A percentile compares a stretch with the other conserved stretches of the same genome.
Conservation (phyloP, 768 basidiomycete species). For the Hygrophorus pudorinus region DNA sequence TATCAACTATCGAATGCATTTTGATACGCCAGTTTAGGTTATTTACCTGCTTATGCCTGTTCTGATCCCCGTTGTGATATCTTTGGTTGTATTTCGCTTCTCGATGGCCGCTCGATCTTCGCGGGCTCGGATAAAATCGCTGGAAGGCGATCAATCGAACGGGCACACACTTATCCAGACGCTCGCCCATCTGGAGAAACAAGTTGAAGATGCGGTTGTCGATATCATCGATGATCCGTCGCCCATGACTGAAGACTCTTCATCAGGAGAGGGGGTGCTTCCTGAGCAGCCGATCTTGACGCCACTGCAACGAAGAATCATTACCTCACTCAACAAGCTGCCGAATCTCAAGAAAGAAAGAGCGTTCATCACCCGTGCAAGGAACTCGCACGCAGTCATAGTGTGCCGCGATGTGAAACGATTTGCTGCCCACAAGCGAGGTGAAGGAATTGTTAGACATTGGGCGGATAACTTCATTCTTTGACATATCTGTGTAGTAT, state of each 20-base stretch:
- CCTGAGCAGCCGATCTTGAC: constrained; percentile 38
- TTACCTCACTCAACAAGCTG: constrained; percentile 52
- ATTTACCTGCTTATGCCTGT: constrained; percentile 51
- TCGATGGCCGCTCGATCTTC: constrained; percentile 49
- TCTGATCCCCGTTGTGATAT: constrained; percentile 49
- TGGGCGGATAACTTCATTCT: constrained; percentile 57
- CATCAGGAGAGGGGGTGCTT: constrained; percentile 3
- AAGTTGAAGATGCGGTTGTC: constrained; percentile 50
- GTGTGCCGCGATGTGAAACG: constrained; percentile 56
- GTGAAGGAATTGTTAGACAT: constrained; percentile 59
- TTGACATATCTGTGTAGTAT: background rate
- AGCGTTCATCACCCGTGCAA: constrained; percentile 48
- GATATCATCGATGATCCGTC: constrained; percentile 40
- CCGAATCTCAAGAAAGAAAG: constrained; percentile 61
- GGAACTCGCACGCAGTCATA: constrained; percentile 65
- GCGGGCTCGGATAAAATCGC: constrained; percentile 48
- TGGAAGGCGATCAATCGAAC: constrained; percentile 46
- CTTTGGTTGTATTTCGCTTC: constrained; percentile 46
- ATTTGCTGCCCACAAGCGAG: constrained; percentile 47
- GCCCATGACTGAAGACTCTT: background rate
- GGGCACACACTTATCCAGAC: constrained; percentile 45
- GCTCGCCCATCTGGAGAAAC: constrained; percentile 46
- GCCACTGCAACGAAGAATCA: constrained; percentile 46
- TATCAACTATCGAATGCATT: background rate
- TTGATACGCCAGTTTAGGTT: constrained; percentile 23